Evolutionary conservation across 345 rosid species (phyloP).

Genomic region (Dipteronia sinensis): DNA sequence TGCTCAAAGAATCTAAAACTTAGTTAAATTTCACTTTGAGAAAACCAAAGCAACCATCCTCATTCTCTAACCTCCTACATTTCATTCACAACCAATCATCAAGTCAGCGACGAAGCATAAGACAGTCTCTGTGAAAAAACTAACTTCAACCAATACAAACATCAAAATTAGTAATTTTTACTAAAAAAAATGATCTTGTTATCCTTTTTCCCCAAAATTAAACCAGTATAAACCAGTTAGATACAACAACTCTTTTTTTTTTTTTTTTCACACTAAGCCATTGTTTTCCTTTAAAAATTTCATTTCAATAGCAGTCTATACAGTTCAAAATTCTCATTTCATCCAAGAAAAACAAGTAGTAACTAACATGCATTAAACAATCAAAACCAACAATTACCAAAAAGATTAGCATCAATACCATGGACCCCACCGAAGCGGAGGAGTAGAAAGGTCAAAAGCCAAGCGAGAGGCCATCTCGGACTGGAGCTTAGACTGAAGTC

Average conservation of each 20-base stretch:
- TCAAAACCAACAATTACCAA: background rate
- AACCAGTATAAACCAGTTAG: background rate
- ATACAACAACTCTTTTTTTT: too few species aligned
- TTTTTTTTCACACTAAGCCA: too few species aligned
- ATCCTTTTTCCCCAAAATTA: background rate
- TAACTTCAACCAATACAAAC: background rate
- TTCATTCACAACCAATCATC: background rate
- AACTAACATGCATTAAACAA: background rate
- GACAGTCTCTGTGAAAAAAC: too few species aligned
- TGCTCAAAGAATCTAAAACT: background rate
- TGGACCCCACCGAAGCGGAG: conserved; percentile 94
- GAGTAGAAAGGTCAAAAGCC: conserved; percentile 81
- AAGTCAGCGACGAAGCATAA: background rate
- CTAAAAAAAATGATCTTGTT: background rate
- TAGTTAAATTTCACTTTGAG: background rate
- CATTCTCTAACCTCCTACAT: background rate
- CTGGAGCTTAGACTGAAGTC: conserved; percentile 82
- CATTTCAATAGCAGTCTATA: background rate
- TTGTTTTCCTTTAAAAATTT: too few species aligned
- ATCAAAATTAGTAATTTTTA: background rate
- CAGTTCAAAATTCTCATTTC: background rate
- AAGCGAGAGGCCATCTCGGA: conserved; percentile 89
- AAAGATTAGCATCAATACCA: conserved; percentile 43
- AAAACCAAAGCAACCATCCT: background rate
- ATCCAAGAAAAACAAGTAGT: background rate